A percentile compares a stretch with the other conserved stretches of the same genome.
Evolutionary conservation across 2,329 filamentous ascomycete genomes (phyloP).

Genomic region (Verticillium zaregamsianum): DNA sequence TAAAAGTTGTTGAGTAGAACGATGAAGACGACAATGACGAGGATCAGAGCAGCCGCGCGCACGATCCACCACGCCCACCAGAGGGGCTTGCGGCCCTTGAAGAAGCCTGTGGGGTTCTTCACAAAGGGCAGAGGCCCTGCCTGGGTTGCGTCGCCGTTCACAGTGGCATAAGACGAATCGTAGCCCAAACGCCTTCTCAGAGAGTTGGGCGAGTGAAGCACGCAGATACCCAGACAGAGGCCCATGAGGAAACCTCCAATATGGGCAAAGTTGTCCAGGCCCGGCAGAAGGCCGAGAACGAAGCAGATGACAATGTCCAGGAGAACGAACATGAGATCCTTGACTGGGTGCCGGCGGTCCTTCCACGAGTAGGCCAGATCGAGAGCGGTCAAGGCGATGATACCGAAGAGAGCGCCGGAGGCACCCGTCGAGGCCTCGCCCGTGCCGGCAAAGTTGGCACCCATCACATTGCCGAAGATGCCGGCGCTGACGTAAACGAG

Average conservation of each 20-base stretch:
- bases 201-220: slow-evolving; percentile 82
- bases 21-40: slow-evolving; percentile 82
- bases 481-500: slow-evolving; percentile 87
- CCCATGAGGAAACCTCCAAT: slow-evolving; percentile 96
- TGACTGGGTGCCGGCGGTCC: slow-evolving; percentile 69
- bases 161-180: slow-evolving; percentile 67
- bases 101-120: slow-evolving; percentile 70
- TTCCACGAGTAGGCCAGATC: slow-evolving; percentile 93
- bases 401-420: slow-evolving; percentile 85
- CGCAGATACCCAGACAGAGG: slow-evolving; percentile 76
- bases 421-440: slow-evolving; percentile 82
- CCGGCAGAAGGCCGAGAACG: slow-evolving; percentile 84
- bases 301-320: slow-evolving; percentile 87
- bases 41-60: slow-evolving; percentile 70
- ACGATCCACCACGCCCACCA: slow-evolving; percentile 99
- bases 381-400: slow-evolving; percentile 82
- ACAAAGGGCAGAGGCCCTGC: slow-evolving; percentile 47
- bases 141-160: slow-evolving; percentile 46
- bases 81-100: slow-evolving; percentile 84
- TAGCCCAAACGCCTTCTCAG: slow-evolving; percentile 71
- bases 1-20: slow-evolving; percentile 91
- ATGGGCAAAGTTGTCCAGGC: slow-evolving; percentile 94
- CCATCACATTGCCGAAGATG: slow-evolving; percentile 93
- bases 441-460: slow-evolving; percentile 85
- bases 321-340: slow-evolving; percentile 82